Base-by-base conservation (phyloP, 2,329 filamentous ascomycete genomes). In the Juglanconis oblonga region DNA sequence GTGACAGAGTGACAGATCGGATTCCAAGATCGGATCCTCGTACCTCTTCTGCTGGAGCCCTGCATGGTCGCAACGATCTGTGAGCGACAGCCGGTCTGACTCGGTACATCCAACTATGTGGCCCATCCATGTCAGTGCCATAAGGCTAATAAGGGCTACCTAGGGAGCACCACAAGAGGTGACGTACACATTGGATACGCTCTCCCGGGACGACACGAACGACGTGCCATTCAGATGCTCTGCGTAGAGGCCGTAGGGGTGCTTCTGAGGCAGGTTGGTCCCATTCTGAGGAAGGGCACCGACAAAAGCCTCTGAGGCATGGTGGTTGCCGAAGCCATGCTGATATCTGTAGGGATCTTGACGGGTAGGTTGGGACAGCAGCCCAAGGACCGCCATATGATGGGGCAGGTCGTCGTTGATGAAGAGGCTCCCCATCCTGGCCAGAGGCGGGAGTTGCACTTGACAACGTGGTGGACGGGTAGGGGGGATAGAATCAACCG, bases 201-300 rank as follows among this genome's bases (percentile, higher is more conserved):
- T 54, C 10, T 59, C 62, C 17, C 70, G 61, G 14, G 68, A 62
- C 11, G 68, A 62, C 10, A 70, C 61, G 56, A 71, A 71, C 0
- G 67, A 61, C 29, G 68, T 67, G 42, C 68, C 68, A 52, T 69
- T 71, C 35, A 71, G 59, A 50, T 71, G 69, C 57, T 71, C 70
- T 5, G 70, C 67, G 38, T 68, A 70, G 11, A 71, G 59, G 32
- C 66, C 69, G 53, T 68, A 71, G 42, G 67, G 66, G 56, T 66
- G 65, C 36, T 63, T 64, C 57, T 71, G 69, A 6, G 70, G 70
- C 40, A 64, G 62, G 55, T 70, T 71, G 14, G 52, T 55, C 13
- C 60, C 60, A 33, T 44, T 40, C 24, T 32, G 42, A n/a, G 60
- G 57, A 58, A 51, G 64, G 52, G 40, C 60, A 29, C 57, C 60